phyloP scores from a whole-genome alignment of 495 filamentous ascomycete genomes.

The Neurospora sp. region DNA sequence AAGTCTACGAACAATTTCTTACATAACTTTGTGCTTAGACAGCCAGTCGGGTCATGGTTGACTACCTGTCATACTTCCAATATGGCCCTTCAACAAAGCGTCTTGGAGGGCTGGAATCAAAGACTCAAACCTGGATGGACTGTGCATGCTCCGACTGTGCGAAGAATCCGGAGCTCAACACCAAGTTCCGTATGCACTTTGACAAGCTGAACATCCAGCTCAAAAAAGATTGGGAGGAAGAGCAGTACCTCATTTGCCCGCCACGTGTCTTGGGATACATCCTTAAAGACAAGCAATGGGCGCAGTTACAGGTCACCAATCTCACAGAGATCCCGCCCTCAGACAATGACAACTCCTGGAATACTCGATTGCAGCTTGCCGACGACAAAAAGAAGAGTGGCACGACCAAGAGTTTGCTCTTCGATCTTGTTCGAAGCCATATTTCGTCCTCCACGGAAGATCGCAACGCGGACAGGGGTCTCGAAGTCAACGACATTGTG shows the following conservation, averaged over 20 bases:
- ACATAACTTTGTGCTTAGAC: neutral
- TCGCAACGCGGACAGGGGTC: neutral
- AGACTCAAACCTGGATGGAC: neutral
- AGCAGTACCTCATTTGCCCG: conserved; percentile 20
- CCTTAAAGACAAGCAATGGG: conserved; percentile 20
- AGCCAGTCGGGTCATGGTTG: neutral
- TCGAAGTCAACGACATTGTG: conserved; percentile 33
- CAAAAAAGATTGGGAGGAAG: neutral
- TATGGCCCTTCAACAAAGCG: neutral
- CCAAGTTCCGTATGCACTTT: neutral
- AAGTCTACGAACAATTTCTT: neutral
- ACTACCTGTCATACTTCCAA: neutral
- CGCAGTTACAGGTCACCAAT: conserved; percentile 11
- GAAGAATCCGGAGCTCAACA: neutral
- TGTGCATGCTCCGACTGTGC: neutral
- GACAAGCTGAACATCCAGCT: neutral
- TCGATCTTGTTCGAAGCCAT: conserved; percentile 1
- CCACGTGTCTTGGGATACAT: conserved; percentile 22
- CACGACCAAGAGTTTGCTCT: conserved; percentile 1
- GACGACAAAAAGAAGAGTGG: neutral
- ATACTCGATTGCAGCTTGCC: conserved; percentile 2
- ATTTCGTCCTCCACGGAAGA: neutral
- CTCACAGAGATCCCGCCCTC: neutral
- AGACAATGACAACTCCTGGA: neutral
- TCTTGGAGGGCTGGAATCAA: neutral